These are phyloP conservation scores for Metschnikowia cubensis DNA, from an alignment of 805 yeast species.

Conservation along the genomic window DNA sequence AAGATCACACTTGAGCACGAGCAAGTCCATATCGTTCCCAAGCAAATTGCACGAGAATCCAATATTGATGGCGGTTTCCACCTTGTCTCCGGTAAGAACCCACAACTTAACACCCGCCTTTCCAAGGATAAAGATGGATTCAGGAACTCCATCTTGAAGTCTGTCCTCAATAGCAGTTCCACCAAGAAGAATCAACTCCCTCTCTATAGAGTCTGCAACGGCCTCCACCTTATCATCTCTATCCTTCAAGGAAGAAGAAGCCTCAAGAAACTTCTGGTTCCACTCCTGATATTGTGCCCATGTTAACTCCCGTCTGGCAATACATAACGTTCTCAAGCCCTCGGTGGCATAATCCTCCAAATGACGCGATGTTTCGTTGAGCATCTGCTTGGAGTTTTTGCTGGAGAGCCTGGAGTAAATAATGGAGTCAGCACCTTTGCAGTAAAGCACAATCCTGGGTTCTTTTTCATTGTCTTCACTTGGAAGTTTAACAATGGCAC, in stretches of 20 bases:
- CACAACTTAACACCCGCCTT: slow-evolving; percentile 80
- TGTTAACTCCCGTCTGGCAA: slow-evolving; percentile 63
- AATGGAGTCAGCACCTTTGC: slow-evolving; percentile 84
- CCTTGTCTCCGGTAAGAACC: slow-evolving; percentile 86
- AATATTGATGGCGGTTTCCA: slow-evolving; percentile 86
- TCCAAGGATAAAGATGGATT: slow-evolving; percentile 63
- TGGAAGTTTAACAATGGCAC: slow-evolving; percentile 72
- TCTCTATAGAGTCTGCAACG: slow-evolving; percentile 70
- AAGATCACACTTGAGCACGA: slow-evolving; percentile 47
- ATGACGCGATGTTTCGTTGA: slow-evolving; percentile 65
- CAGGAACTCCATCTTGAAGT: slow-evolving; percentile 84
- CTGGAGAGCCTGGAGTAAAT: slow-evolving; percentile 62
- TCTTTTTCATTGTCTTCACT: slow-evolving; percentile 25
- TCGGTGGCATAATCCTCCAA: slow-evolving; percentile 77
- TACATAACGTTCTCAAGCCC: slow-evolving; percentile 77
- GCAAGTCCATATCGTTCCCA: slow-evolving; percentile 70
- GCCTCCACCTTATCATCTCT: slow-evolving; percentile 72
- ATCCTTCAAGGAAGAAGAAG: slow-evolving; percentile 57
- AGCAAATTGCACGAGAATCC: slow-evolving; percentile 80
- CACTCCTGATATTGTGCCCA: slow-evolving; percentile 62
- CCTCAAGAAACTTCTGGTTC: slow-evolving; percentile 59
- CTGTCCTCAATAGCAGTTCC: slow-evolving; percentile 88
- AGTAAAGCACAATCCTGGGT: slow-evolving; percentile 58
- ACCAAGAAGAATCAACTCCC: slow-evolving; percentile 61
- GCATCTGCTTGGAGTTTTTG: slow-evolving; percentile 44